Evolutionary conservation across 1,284 basidiomycete genomes (phyloP), one percentile per base, ranked within the genome.

Genomic region (Boletellus deceptivus): DNA sequence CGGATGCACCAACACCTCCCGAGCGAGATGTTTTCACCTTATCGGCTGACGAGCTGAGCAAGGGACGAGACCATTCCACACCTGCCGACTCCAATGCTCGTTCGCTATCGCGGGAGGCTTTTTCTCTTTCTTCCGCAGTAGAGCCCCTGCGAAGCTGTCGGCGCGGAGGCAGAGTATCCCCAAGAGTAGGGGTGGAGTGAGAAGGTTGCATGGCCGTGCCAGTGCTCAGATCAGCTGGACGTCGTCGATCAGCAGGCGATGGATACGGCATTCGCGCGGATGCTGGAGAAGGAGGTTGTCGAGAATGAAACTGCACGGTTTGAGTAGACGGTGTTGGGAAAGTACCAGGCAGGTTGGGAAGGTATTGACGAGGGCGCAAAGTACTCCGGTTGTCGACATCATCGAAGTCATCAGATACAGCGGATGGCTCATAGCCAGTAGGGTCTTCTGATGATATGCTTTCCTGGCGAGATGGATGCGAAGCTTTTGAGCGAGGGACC

Each of bases 401-500:
- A 47, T 87, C 84, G 47, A 82, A 67, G 60, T 88, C 86, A 55
- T 82, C 81, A 24, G 78, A 79, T 29, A 73, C 66, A 13, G 59
- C 69, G 16, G 80, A 81, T 24, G 84, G 83, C 48, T 89, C 87
- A 62, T 90, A 88, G 24, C 84, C 86, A 25, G 75, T 73, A 29
- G 75, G 70, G 27, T 79, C 79, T 59, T 88, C 85, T 20, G 87
- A 86, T 16, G 89, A 89, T 46, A 83, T 68, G 58, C 86, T 89
- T 54, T 77, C 82, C 52, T 81, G 80, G 49, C 82, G 76, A 46
- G 86, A 84, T 48, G 77, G 70, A 20, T 77, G 73, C 41, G 72
- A 73, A n/a, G 72, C 71, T 49, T 73, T 75, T n/a, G 76, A 76
- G 35, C 76, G 74, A 46, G 65, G 65, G 3, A 70, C 56, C 53